Evolutionary conservation across 106 monocot genomes (phyloP), one percentile per base, ranked within the genome.

Genomic region (Posidonia australis): DNA sequence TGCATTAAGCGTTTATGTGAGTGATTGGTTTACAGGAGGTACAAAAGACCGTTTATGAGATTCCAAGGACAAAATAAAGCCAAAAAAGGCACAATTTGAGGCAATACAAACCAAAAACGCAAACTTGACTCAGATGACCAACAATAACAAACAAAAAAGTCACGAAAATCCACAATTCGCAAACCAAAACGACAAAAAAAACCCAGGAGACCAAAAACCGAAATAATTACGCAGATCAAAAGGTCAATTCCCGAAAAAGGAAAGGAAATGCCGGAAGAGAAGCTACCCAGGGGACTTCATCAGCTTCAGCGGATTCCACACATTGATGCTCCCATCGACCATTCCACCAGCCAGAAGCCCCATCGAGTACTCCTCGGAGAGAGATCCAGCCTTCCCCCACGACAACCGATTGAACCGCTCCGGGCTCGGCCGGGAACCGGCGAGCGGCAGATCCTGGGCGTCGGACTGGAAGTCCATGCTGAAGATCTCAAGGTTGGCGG

Each of bases 401-500:
- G 90, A 80, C 13, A 96, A 59, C 31, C 96, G 83, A 54, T 90
- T 87, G 81, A 96, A 96, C 27, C 96, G 86, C 45, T 90, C 90
- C 12, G 69, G 29, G 63, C 80, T 84, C 48, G 90, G 84, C 57
- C 76, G 64, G 26, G 84, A 45, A 43, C 76, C 96, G 44, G 65
- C 78, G 44, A 90, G 29, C 9, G 84, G 82, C 29, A 90, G 80
- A 16, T 96, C 87, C 18, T 42, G 71, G 27, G 25, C 70, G 25
- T 90, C 90, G 13, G 87, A 87, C 44, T 54, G 70, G 76, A 96
- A 84, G 44, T 96, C 96, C 26, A 96, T 71, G 41, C 77, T 69
- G 74, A 90, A 96, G 71, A 96, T 90, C 82, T 96, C 96, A 43
- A 96, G 80, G 69, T 84, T 96, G 31, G 96, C 90, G 41, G 84